Conservation (phyloP, 768 basidiomycete genomes). For the Suillus subalutaceus region DNA sequence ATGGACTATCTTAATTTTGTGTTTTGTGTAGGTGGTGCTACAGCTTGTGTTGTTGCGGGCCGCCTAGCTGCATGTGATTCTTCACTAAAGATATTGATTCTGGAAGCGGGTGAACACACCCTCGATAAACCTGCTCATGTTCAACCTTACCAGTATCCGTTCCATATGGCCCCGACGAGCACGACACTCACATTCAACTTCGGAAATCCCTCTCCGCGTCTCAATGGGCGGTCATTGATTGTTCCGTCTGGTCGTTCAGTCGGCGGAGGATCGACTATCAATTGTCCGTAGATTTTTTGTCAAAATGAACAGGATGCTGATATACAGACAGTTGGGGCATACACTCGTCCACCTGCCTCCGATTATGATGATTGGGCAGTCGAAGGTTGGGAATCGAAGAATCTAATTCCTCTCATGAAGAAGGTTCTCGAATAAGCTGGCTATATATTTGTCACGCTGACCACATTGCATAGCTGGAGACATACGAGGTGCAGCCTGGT, state of each 20-base stretch:
- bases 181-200: slow-evolving; percentile 22
- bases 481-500: slow-evolving; percentile 20
- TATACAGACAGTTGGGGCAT: slow-evolving; percentile 44
- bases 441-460: neutral
- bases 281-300: slow-evolving; percentile 42
- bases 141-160: slow-evolving; percentile 26
- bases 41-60: slow-evolving; percentile 36
- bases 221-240: slow-evolving; percentile 19
- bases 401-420: slow-evolving; percentile 27
- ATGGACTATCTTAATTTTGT: neutral
- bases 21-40: slow-evolving; percentile 34
- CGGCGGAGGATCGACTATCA: slow-evolving; percentile 44
- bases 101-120: slow-evolving; percentile 32
- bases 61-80: slow-evolving; percentile 31
- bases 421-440: slow-evolving; percentile 18
- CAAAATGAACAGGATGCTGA: slow-evolving; percentile 5
- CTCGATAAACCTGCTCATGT: slow-evolving; percentile 25
- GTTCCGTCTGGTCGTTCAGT: slow-evolving; percentile 30
- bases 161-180: slow-evolving; percentile 20
- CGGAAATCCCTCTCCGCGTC: slow-evolving; percentile 19
- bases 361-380: slow-evolving; percentile 49
- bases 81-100: slow-evolving; percentile 26
- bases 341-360: slow-evolving; percentile 57
- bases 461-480: slow-evolving; percentile 19
- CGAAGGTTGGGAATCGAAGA: slow-evolving; percentile 31